Percentiles rank a stretch among this genome's conserved stretches.
phyloP scores from a whole-genome alignment of 768 basidiomycete species.

The Albatrellus ellisii region DNA sequence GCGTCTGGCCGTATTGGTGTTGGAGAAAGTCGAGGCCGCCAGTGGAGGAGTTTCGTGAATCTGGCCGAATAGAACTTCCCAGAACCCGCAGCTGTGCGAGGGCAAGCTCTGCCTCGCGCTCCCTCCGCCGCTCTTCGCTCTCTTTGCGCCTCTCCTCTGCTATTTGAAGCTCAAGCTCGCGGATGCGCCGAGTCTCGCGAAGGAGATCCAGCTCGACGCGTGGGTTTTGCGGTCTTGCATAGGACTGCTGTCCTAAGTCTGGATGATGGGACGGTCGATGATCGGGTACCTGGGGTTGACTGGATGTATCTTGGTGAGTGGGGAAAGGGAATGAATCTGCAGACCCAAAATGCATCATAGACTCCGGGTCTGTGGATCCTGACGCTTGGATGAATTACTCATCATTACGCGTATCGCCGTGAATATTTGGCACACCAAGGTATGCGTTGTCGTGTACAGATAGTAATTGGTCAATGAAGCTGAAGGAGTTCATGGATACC shows the following conservation, averaged over 20 bases:
- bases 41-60: too few species aligned
- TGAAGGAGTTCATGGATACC: neutral
- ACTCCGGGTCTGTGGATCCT: neutral
- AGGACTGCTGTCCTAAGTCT: neutral
- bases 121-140: neutral
- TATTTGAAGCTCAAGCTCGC: slow-evolving; percentile 1
- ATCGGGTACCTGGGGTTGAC: neutral
- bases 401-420: neutral
- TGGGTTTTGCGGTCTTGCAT: neutral
- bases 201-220: neutral
- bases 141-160: neutral
- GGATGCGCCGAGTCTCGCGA: neutral
- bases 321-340: neutral
- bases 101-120: neutral
- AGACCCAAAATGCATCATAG: neutral
- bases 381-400: neutral
- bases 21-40: too few species aligned
- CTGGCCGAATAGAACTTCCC: neutral
- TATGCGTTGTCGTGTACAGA: neutral
- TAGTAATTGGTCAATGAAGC: neutral
- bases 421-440: neutral
- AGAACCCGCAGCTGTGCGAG: neutral
- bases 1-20: too few species aligned
- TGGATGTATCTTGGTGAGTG: neutral
- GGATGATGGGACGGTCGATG: neutral